Conservation (phyloP, 1,284 basidiomycete genomes). For the Exobasidium rhododendri region DNA sequence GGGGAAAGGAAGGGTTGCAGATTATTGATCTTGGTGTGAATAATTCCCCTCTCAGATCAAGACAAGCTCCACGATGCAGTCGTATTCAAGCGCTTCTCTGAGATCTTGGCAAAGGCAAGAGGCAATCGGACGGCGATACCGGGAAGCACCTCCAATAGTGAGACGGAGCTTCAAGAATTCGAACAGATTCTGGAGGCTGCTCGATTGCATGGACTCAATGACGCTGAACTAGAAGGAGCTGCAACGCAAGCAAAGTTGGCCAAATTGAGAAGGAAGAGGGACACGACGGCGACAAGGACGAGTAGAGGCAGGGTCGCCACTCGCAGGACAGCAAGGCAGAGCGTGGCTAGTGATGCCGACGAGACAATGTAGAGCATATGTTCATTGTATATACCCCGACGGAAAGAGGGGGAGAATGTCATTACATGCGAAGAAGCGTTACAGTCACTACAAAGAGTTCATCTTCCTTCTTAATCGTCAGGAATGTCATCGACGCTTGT, state of each 20-base stretch:
- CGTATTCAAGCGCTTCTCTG: conserved; percentile 79
- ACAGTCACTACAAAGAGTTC: neutral
- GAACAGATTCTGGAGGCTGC: conserved; percentile 76
- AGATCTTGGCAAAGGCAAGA: conserved; percentile 61
- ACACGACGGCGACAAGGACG: neutral
- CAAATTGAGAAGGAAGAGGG: conserved; percentile 8
- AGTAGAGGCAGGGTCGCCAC: neutral
- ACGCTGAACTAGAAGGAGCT: conserved; percentile 80
- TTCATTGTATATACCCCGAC: no score
- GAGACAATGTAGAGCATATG: neutral
- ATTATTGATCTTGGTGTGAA: no score
- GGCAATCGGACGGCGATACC: conserved; percentile 13
- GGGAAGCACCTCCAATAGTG: conserved; percentile 8
- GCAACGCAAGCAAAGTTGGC: conserved; percentile 37
- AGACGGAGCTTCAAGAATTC: conserved; percentile 46
- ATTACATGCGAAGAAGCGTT: neutral
- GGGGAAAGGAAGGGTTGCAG: neutral
- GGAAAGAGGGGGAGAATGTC: no score
- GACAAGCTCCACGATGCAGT: conserved; percentile 88
- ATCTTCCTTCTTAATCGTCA: conserved; percentile 10
- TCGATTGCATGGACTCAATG: conserved; percentile 80
- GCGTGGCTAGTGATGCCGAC: neutral
- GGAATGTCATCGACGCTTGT: conserved; percentile 26
- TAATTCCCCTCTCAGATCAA: conserved; percentile 78
- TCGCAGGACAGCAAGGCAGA: neutral